Evolutionary conservation across 139 green algal species (phyloP), one percentile per base, ranked within the genome.

Genomic region (Desmodesmus armatus): DNA sequence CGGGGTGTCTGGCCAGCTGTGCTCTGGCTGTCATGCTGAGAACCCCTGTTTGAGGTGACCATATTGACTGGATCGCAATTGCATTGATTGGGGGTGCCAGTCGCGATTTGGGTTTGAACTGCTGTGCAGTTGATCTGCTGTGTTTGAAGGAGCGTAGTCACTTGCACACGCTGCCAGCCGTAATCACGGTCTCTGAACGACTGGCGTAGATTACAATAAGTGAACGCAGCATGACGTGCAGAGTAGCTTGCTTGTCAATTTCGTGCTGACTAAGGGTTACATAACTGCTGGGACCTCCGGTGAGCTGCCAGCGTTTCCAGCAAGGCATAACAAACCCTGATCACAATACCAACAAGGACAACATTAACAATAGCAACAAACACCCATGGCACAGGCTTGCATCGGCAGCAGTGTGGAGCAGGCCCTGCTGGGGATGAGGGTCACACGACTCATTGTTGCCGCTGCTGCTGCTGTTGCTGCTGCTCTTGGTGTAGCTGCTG

Each of bases 401-500:
- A 72, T 41, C 15, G 63, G 71, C 41, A 76, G 37, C 37, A 40
- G 11, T 27, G 0, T 27, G 37, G 17, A 19, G 40, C 13, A 73
- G 13, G 31, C 0, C 17, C 66, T 49, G 66, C 66, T 74, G 66
- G 11, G 19, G 66, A 13, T 74, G 66, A 21, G 15, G 65, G 31
- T 15, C 15, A 11, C 13, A n/a, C 11, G 19, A 13, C 33, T 27
- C 13, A 13, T 29, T 44, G 11, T 3, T n/a, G 31, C 6, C 5
- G 65, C 40, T 39, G 25, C 17, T 75, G 29, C 72, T 80, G 72
- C 72, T 65, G 44, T n/a, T 67, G 73, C 35, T 67, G 47, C 73
- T 67, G 73, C 73, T 39, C 43, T 39, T 31, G 41, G 43, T 17
- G 23, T 17, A 41, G 23, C 6, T 62, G 67, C n/a, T n/a, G 66